A percentile compares a stretch with the other conserved stretches of the same genome.
Evolutionary conservation across 2,329 filamentous ascomycete species (phyloP).

Genomic region (Alternaria consortialis): DNA sequence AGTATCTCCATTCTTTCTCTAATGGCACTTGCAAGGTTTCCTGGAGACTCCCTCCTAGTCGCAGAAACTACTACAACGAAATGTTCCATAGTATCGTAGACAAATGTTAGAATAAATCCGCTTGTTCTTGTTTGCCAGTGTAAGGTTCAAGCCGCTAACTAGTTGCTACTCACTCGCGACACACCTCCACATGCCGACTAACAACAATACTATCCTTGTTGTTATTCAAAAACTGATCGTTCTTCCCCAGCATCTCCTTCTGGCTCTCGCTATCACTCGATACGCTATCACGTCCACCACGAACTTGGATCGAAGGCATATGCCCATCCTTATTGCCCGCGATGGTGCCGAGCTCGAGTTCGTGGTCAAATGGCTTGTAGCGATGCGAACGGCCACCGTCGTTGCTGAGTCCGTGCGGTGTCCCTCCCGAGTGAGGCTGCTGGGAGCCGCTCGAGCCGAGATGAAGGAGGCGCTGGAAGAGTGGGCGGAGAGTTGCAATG

Average conservation of each 20-base stretch:
- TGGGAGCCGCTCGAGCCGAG: conserved; percentile 21
- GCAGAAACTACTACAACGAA: background rate
- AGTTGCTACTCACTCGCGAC: background rate
- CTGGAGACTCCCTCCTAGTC: background rate
- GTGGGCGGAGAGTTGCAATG: conserved; percentile 45
- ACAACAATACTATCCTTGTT: conserved; percentile 4
- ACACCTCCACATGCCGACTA: conserved; percentile 7
- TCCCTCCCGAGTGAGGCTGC: background rate
- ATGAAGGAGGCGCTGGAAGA: conserved; percentile 38
- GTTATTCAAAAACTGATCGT: background rate
- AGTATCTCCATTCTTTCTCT: too few relatives aligned
- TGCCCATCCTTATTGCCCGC: background rate
- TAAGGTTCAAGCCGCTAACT: background rate
- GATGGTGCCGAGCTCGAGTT: conserved; percentile 14
- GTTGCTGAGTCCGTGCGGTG: conserved; percentile 3
- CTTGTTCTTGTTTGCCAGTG: background rate
- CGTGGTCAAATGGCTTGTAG: conserved; percentile 17
- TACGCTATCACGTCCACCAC: conserved; percentile 14
- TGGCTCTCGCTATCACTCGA: conserved; percentile 25
- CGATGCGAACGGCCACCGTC: conserved; percentile 5
- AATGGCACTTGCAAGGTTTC: too few relatives aligned
- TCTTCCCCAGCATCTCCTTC: conserved; percentile 20
- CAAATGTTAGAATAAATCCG: background rate
- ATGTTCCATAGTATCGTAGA: background rate
- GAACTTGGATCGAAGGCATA: background rate